phyloP scores from a whole-genome alignment of 805 yeast genomes.

The Candida sithepensis region DNA sequence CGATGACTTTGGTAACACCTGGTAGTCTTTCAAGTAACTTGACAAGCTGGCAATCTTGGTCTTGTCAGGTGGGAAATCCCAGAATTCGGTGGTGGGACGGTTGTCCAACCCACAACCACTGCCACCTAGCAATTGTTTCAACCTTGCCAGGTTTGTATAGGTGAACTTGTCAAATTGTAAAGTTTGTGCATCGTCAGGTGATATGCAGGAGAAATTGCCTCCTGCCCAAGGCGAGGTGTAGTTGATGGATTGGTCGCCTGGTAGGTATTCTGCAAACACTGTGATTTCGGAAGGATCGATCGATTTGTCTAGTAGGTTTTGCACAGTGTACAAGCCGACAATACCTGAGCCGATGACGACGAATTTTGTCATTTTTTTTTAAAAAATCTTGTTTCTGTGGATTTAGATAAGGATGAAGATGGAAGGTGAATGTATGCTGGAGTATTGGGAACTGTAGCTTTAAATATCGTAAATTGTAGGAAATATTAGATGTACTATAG shows the following conservation, averaged over 20 bases:
- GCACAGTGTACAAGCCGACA: conserved; percentile 62
- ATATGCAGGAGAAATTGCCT: conserved; percentile 57
- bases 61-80: conserved; percentile 47
- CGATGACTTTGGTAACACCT: conserved; percentile 32
- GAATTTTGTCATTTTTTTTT: conserved; percentile 12
- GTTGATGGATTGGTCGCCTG: conserved; percentile 72
- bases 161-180: conserved; percentile 54
- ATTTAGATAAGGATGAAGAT: too few species aligned
- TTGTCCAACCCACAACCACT: conserved; percentile 50
- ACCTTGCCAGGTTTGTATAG: conserved; percentile 41
- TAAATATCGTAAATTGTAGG: too few species aligned
- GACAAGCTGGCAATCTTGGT: conserved; percentile 45
- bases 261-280: conserved; percentile 62
- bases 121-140: conserved; percentile 49
- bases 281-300: conserved; percentile 42
- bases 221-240: conserved; percentile 86
- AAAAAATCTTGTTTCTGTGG: too few species aligned
- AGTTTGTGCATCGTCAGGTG: conserved; percentile 52
- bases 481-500: neutral
- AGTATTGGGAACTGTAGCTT: too few species aligned
- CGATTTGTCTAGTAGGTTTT: conserved; percentile 40
- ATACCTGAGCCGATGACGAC: conserved; percentile 54
- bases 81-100: conserved; percentile 54
- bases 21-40: conserved; percentile 47
- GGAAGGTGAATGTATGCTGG: too few species aligned